Percentiles rank a stretch among this genome's conserved stretches.
Evolutionary conservation across 495 filamentous ascomycete genomes (phyloP).

Genomic region (Neurospora sp.): DNA sequence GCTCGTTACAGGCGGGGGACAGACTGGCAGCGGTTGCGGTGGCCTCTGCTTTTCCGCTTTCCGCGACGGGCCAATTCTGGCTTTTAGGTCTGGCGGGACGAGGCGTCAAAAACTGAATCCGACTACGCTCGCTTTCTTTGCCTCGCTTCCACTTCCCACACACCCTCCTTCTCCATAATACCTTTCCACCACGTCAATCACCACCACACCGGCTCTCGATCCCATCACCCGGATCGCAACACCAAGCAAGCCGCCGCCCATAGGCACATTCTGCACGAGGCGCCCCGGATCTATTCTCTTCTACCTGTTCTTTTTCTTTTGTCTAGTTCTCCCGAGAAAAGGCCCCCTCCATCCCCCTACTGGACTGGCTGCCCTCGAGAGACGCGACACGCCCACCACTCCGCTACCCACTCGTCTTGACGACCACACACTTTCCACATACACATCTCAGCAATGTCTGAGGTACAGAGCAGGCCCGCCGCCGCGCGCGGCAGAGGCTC

Average conservation of each 20-base stretch:
- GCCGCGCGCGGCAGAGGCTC: constrained; percentile 37
- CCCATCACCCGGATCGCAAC: constrained; percentile 24
- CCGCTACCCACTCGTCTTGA: constrained; percentile 4
- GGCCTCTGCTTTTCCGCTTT: constrained; percentile 16
- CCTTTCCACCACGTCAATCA: constrained; percentile 13
- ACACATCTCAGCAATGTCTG: constrained; percentile 64
- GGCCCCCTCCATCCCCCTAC: constrained; percentile 5
- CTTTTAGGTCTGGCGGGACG: neutral
- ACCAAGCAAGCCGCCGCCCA: constrained; percentile 17
- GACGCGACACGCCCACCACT: constrained; percentile 35
- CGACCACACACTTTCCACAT: constrained; percentile 12
- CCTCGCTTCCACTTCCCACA: constrained; percentile 15
- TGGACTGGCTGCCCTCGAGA: constrained; percentile 20
- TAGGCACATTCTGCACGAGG: neutral
- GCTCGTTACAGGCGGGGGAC: neutral
- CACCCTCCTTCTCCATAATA: constrained; percentile 8
- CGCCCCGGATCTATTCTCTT: constrained; percentile 7
- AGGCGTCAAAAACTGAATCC: constrained; percentile 25
- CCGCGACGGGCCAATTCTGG: constrained; percentile 19
- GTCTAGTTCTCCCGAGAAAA: neutral
- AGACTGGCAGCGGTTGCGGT: constrained; percentile 5
- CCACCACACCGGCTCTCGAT: constrained; percentile 17
- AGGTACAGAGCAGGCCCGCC: constrained; percentile 71
- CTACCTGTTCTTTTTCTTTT: constrained; percentile 7
- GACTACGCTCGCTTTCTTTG: constrained; percentile 7